Base-by-base conservation (phyloP, 495 filamentous ascomycete species). In the Hypomontagnella monticulosa region DNA sequence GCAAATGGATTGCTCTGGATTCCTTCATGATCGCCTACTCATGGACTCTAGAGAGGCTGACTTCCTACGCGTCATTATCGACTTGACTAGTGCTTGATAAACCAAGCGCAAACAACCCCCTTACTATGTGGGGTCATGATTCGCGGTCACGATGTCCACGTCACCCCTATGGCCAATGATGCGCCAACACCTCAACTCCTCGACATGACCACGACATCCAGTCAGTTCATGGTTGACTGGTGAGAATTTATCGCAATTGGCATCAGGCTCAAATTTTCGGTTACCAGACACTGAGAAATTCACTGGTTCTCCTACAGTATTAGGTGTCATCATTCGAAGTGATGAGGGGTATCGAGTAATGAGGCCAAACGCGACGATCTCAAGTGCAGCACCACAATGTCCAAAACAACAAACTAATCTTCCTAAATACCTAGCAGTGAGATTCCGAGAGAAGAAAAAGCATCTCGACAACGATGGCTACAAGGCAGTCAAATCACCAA, bases 111-210 rank as follows among this genome's bases (percentile, higher is more conserved):
- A 41, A 47, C 43, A 30, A 55, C 23, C 23, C 23, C 23, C 23
- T 27, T 19, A 1, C 43, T 50, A 34, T 69, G 66, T 54, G 51
- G 44, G 59, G 66, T 56, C 42, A 42, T 60, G 54, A 63, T 69
- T 69, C 59, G 66, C 50, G 43, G 40, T 69, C 32, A 48, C 20
- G 55, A 46, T 69, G 66, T 69, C 60, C 66, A 69, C 66, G 66
- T 69, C 66, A 69, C 55, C n/a, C 55, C 43, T 46, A 34, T 41
- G 34, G 52, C 60, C 51, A 47, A 38, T 43, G 43, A 63, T 68
- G 55, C 18, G 66, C 51, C 56, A 69, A 38, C 66, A 52, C 48
- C 57, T 60, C 60, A 57, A 48, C 42, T 32, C n/a, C 38, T 11
- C 42, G 15, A 55, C 59, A 57, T 61, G 54, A 53, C 59, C 66